These are phyloP conservation scores for Cladosporium colombiae DNA, from an alignment of 2,329 filamentous ascomycete species.

Conservation along the genomic window DNA sequence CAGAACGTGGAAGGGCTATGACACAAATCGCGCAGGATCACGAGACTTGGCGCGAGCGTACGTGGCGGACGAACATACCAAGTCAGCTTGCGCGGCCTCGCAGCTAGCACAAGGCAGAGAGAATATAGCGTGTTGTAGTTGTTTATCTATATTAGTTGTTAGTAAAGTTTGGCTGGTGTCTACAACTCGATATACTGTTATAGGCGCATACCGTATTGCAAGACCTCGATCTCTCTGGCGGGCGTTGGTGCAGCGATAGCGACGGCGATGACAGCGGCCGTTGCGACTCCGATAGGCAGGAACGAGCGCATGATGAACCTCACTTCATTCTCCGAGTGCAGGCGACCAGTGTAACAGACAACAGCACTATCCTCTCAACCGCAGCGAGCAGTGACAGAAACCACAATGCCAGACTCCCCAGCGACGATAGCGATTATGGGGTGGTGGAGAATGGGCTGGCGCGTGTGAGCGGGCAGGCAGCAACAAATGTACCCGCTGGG, in stretches of 20 bases:
- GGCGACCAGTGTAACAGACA: background rate
- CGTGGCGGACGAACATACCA: constrained; percentile 20
- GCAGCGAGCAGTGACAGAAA: constrained; percentile 10
- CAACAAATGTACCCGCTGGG: constrained; percentile 5
- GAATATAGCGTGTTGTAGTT: constrained; percentile 18
- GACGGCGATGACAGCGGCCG: constrained; percentile 15
- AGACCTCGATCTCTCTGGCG: constrained; percentile 16
- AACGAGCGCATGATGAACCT: constrained; percentile 18
- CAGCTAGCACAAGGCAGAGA: constrained; percentile 21
- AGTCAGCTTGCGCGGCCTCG: constrained; percentile 22
- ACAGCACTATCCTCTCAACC: constrained; percentile 4
- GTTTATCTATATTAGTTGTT: constrained; percentile 8
- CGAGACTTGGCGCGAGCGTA: constrained; percentile 15
- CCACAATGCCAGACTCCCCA: constrained; percentile 3
- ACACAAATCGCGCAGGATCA: constrained; percentile 7
- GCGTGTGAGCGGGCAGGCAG: constrained; percentile 3
- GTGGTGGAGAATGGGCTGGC: background rate
- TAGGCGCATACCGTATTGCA: constrained; percentile 16
- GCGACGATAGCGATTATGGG: background rate
- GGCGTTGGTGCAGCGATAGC: constrained; percentile 3
- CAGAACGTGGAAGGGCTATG: background rate
- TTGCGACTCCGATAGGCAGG: constrained; percentile 1
- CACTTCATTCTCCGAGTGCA: constrained; percentile 1
- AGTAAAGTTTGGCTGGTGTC: background rate
- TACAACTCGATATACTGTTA: background rate